phyloP scores from a whole-genome alignment of 164 flowering plant species.

The Liquidambar formosana region DNA sequence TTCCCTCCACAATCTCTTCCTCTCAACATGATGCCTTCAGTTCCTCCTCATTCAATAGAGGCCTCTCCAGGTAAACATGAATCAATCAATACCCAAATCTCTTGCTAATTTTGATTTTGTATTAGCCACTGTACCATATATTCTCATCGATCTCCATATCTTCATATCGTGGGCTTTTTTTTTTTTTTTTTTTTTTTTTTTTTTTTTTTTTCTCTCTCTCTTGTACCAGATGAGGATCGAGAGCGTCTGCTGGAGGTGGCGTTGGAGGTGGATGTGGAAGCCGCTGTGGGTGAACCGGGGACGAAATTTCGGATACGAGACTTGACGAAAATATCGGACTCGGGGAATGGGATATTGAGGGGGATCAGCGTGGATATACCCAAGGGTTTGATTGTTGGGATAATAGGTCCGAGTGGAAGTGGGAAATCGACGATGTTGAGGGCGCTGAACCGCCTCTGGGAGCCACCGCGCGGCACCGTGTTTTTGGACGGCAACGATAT shows the following conservation, averaged over 20 bases:
- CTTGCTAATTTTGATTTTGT: too few species aligned
- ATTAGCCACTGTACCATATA: too few species aligned
- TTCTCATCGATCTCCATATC: too few species aligned
- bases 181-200: too few species aligned
- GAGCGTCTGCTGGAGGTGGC: conserved; percentile 31
- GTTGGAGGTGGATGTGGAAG: conserved; percentile 17
- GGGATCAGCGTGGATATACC: conserved; percentile 35
- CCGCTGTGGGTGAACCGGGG: not conserved
- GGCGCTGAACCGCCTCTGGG: conserved; percentile 51
- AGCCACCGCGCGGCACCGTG: conserved; percentile 37
- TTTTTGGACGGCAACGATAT: conserved; percentile 46
- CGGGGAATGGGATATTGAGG: conserved; percentile 28
- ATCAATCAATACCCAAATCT: too few species aligned
- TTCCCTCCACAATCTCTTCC: too few species aligned
- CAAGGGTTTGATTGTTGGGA: conserved; percentile 37
- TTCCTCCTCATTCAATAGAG: too few species aligned
- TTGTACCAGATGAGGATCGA: conserved; percentile 4
- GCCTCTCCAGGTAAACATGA: too few species aligned
- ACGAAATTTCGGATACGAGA: conserved; percentile 27
- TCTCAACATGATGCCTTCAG: too few species aligned
- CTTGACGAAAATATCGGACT: conserved; percentile 30
- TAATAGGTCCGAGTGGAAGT: conserved; percentile 55
- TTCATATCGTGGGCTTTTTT: too few species aligned
- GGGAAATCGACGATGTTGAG: conserved; percentile 49
- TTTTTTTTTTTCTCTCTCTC: not conserved